Evolutionary conservation across 1,284 basidiomycete species (phyloP).

Genomic region (Microbotryum intermedium): DNA sequence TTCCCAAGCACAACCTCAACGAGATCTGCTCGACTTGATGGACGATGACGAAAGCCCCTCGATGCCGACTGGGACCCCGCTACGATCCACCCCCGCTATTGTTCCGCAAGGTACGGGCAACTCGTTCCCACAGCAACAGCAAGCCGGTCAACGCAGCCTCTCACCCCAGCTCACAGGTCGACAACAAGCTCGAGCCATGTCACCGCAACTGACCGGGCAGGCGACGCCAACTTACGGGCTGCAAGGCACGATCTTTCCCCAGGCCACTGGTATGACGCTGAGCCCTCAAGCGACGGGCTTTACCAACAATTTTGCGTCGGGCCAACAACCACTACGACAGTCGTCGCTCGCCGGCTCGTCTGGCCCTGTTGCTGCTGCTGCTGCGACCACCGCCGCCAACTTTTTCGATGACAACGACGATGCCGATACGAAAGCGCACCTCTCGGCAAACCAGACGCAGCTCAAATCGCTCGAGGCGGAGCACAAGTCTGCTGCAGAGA

Average conservation of each 20-base stretch:
- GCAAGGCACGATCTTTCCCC: constrained; percentile 24
- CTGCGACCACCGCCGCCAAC: background rate
- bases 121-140: background rate
- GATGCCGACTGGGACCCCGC: constrained; percentile 48
- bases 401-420: constrained; percentile 32
- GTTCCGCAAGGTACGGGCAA: constrained; percentile 11
- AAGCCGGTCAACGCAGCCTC: constrained; percentile 1
- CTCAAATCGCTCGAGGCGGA: constrained; percentile 59
- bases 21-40: constrained; percentile 46
- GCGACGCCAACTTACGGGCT: constrained; percentile 1
- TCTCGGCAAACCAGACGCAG: background rate
- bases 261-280: constrained; percentile 10
- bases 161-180: constrained; percentile 13
- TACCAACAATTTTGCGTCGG: constrained; percentile 14
- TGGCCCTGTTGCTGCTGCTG: background rate
- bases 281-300: constrained; percentile 15
- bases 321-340: background rate
- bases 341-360: background rate
- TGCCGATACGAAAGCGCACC: constrained; percentile 14
- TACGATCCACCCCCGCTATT: constrained; percentile 25
- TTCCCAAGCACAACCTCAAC: constrained; percentile 35
- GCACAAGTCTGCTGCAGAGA: constrained; percentile 63
- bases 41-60: constrained; percentile 54
- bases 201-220: background rate
- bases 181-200: background rate